These are phyloP conservation scores for Scedosporium dehoogii DNA, from an alignment of 2,329 filamentous ascomycete species.

Conservation along the genomic window DNA sequence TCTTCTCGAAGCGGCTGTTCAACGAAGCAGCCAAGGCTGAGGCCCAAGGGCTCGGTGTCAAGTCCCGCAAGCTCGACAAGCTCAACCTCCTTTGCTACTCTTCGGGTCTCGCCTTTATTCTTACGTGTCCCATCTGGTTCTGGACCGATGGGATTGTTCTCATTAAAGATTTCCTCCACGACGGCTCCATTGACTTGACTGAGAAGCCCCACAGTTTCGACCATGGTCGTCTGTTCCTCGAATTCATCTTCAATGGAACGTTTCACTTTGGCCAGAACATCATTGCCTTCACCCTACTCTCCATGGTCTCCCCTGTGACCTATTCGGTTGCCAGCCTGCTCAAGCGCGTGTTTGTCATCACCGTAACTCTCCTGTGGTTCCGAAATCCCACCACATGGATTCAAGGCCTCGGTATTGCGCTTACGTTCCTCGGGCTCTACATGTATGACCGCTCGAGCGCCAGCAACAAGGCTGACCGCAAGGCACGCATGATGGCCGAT, in stretches of 20 bases:
- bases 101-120: constrained; percentile 81
- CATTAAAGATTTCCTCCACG: constrained; percentile 65
- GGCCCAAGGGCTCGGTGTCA: constrained; percentile 51
- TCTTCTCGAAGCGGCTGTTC: constrained; percentile 95
- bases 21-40: constrained; percentile 86
- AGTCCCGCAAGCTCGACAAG: constrained; percentile 81
- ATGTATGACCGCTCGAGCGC: constrained; percentile 90
- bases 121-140: constrained; percentile 87
- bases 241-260: constrained; percentile 93
- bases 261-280: constrained; percentile 98
- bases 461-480: constrained; percentile 76
- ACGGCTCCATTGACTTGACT: constrained; percentile 62
- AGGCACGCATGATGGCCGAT: constrained; percentile 55
- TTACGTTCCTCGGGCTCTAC: constrained; percentile 89
- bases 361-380: constrained; percentile 94
- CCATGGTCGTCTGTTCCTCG: constrained; percentile 63
- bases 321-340: constrained; percentile 95
- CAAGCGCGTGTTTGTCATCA: constrained; percentile 94
- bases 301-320: constrained; percentile 89
- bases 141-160: constrained; percentile 78
- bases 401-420: constrained; percentile 73
- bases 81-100: constrained; percentile 95
- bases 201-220: constrained; percentile 58
- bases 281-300: constrained; percentile 83
- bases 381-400: constrained; percentile 74